Conservation (phyloP, 1,139 yeast species). For the Hyphopichia burtonii region DNA sequence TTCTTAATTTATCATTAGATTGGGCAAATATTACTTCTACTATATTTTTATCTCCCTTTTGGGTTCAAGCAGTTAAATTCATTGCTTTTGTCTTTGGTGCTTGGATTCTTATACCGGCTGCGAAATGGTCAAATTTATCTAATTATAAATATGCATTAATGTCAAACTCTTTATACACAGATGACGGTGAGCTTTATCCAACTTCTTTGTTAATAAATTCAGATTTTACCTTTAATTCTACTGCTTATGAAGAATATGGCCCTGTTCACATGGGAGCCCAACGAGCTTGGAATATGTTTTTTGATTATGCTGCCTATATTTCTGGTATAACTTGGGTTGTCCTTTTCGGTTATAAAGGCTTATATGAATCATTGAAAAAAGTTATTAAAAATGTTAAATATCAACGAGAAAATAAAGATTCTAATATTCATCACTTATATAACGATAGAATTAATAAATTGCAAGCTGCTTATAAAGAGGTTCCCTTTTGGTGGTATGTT, state of each 20-base stretch:
- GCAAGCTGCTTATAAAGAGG: slow-evolving; percentile 28
- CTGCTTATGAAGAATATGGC: slow-evolving; percentile 27
- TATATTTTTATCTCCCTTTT: slow-evolving; percentile 32
- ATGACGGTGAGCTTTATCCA: slow-evolving; percentile 25
- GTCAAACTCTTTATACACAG: slow-evolving; percentile 25
- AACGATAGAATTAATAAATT: slow-evolving; percentile 33
- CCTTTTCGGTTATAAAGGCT: slow-evolving; percentile 20
- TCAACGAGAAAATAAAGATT: slow-evolving; percentile 2
- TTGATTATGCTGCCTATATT: slow-evolving; percentile 41
- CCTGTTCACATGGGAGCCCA: slow-evolving; percentile 34
- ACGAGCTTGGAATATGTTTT: slow-evolving; percentile 39
- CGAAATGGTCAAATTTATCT: slow-evolving; percentile 24
- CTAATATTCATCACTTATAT: slow-evolving; percentile 8
- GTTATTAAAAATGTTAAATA: slow-evolving; percentile 9
- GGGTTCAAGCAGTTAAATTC: slow-evolving; percentile 32
- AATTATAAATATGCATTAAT: slow-evolving; percentile 23
- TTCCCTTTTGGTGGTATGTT: slow-evolving; percentile 34
- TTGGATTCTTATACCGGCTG: slow-evolving; percentile 30
- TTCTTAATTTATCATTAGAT: slow-evolving; percentile 29
- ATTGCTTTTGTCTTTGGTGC: slow-evolving; percentile 26
- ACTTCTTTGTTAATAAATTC: slow-evolving; percentile 20
- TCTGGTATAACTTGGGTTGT: slow-evolving; percentile 38
- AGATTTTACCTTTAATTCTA: slow-evolving; percentile 23
- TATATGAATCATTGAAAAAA: slow-evolving; percentile 8
- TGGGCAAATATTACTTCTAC: slow-evolving; percentile 35